Percentiles rank a stretch among this genome's conserved stretches.
Evolutionary conservation across 169 alveolate genomes (phyloP).

Genomic region (Eimeria zaria): DNA sequence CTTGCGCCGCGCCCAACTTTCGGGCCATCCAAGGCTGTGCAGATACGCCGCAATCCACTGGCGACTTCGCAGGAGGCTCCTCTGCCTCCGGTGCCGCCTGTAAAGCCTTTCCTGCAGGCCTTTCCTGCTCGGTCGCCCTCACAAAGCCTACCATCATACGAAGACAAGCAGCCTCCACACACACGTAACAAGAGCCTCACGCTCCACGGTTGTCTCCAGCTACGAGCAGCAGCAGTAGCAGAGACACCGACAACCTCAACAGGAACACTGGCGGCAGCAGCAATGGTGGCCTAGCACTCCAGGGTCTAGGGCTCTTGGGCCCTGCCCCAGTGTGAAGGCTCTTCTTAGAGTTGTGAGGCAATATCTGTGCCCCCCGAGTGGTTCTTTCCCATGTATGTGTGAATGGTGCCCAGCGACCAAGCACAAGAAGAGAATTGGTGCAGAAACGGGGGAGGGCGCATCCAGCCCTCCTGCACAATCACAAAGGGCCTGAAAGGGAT

Average conservation of each 20-base stretch:
- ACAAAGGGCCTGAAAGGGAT: too few species aligned
- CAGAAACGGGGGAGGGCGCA: neutral
- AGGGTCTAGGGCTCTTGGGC: neutral
- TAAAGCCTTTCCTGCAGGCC: neutral
- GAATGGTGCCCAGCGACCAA: neutral
- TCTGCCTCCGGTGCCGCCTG: neutral
- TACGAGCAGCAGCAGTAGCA: conserved; percentile 14
- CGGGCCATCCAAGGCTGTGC: neutral
- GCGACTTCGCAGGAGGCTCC: neutral
- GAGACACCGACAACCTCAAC: neutral
- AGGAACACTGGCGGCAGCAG: neutral
- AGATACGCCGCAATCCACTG: conserved; percentile 8
- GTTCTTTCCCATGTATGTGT: neutral
- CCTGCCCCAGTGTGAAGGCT: neutral
- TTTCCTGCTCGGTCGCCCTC: conserved; percentile 10
- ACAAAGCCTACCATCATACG: conserved; percentile 48
- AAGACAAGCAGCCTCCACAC: neutral
- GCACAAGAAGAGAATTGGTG: neutral
- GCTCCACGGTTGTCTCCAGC: neutral
- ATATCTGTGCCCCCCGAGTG: neutral
- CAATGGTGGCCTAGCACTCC: neutral
- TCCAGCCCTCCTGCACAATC: neutral
- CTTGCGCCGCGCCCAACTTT: neutral
- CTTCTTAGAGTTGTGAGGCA: neutral
- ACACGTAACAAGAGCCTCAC: neutral